phyloP scores from a whole-genome alignment of 768 basidiomycete species.

The Tricholoma bakamatsutake region DNA sequence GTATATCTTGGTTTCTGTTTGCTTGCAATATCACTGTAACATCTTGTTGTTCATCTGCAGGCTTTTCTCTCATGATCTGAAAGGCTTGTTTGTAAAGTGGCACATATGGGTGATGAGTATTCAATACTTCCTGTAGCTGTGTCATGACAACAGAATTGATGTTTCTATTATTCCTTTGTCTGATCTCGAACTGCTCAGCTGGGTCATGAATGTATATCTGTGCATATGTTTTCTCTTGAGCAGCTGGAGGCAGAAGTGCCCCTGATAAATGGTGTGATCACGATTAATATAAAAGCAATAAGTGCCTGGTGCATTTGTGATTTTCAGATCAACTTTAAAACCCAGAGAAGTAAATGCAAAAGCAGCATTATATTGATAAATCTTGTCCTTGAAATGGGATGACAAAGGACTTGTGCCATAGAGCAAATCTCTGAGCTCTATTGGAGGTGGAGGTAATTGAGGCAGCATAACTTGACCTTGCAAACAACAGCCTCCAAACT shows the following conservation, averaged over 20 bases:
- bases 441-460: neutral
- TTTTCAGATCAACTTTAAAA: constrained; percentile 16
- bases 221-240: constrained; percentile 11
- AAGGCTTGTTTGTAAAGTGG: constrained; percentile 17
- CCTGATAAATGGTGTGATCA: constrained; percentile 27
- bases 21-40: constrained; percentile 1
- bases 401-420: neutral
- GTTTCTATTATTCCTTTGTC: constrained; percentile 9
- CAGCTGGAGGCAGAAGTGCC: constrained; percentile 19
- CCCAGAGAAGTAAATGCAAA: constrained; percentile 32
- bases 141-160: constrained; percentile 6
- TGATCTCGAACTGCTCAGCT: constrained; percentile 3
- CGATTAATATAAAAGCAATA: constrained; percentile 24
- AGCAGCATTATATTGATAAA: too few species aligned
- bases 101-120: constrained; percentile 12
- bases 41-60: constrained; percentile 8
- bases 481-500: constrained; percentile 12
- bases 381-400: constrained; percentile 22
- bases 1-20: constrained; percentile 17
- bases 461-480: constrained; percentile 7
- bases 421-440: neutral
- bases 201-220: constrained; percentile 34
- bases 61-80: constrained; percentile 12
- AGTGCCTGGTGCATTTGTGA: constrained; percentile 17
- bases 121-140: constrained; percentile 1